Base-by-base conservation (phyloP, 1,139 yeast species). In the Diutina rugosa region DNA sequence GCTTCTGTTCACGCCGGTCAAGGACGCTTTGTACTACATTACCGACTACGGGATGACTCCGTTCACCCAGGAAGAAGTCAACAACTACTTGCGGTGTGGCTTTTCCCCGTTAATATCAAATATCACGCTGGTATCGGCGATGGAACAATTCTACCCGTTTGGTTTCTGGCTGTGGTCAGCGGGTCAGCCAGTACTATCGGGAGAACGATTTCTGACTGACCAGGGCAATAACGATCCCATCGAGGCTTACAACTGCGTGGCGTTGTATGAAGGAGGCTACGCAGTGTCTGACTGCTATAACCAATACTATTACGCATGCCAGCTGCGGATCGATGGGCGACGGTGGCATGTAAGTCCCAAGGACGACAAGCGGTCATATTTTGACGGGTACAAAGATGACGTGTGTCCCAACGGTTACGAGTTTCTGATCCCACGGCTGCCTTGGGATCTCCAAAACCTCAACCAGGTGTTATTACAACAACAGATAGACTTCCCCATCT, bases 151-250 rank as follows among this genome's bases (percentile, higher is more conserved):
- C 56, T 55, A 67, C 0, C 74, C 76, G 0, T 57, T 61, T 18
- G 63, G 72, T 8, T 69, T 82, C 44, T 90, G 96, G 96, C 77
- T 89, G 5, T 88, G 95, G 95, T 30, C 38, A 5, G 69, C 74
- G 0, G 73, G 74, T 6, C 81, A 85, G 62, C 93, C 91, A 51
- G 35, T 35, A 12, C 21, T 49, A 30, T 14, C 56, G 38, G 49
- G 7, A 9, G 53, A 51, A 10, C 29, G 9, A 1, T 61, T 57
- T n/a, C 55, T 56, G 4, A 32, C 56, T 4, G n/a, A 10, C 4
- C 26, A 51, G 7, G 4, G n/a, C 4, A 32, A 35, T 14, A 51
- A 51, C 29, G 56, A 46, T 16, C 56, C 58, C 5, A 56, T 55
- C 41, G 46, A 26, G 9, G 86, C 87, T 0, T 74, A 67, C 60